phyloP scores from a whole-genome alignment of 73 alveolate species.

The Stentor roeselii region DNA sequence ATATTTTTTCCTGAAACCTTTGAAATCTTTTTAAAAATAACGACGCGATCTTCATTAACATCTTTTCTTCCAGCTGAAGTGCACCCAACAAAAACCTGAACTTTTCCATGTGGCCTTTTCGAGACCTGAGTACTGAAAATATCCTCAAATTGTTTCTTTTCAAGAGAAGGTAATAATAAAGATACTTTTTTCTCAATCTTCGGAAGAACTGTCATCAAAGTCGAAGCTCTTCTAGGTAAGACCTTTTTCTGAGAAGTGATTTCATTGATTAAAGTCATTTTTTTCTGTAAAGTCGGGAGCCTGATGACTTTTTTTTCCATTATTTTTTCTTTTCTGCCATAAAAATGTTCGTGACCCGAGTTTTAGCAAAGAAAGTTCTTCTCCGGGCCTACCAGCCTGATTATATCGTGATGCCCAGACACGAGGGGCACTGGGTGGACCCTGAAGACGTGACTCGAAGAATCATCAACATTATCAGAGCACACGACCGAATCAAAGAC shows the following conservation, averaged over 20 bases:
- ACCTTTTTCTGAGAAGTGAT: background rate
- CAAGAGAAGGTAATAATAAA: background rate
- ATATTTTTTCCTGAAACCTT: background rate
- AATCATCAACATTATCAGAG: conserved; percentile 39
- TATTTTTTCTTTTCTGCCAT: no score
- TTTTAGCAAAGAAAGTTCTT: background rate
- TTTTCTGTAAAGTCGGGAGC: no score
- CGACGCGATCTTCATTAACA: background rate
- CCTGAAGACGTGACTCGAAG: conserved; percentile 59
- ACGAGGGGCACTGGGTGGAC: conserved; percentile 64
- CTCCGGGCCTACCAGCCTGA: conserved; percentile 44
- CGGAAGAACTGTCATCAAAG: background rate
- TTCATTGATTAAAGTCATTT: background rate
- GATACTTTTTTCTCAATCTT: background rate
- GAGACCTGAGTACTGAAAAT: background rate
- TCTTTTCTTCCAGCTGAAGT: background rate
- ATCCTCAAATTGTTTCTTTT: background rate
- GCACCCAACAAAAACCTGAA: background rate
- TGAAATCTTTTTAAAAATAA: no score
- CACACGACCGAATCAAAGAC: conserved; percentile 61
- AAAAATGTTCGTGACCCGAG: conserved; percentile 1
- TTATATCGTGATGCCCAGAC: conserved; percentile 49
- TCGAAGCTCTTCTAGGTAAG: background rate
- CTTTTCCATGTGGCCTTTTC: background rate
- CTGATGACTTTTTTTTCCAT: no score